Conservation (phyloP, 345 rosid genomes). For the Abelmoschus esculentus region DNA sequence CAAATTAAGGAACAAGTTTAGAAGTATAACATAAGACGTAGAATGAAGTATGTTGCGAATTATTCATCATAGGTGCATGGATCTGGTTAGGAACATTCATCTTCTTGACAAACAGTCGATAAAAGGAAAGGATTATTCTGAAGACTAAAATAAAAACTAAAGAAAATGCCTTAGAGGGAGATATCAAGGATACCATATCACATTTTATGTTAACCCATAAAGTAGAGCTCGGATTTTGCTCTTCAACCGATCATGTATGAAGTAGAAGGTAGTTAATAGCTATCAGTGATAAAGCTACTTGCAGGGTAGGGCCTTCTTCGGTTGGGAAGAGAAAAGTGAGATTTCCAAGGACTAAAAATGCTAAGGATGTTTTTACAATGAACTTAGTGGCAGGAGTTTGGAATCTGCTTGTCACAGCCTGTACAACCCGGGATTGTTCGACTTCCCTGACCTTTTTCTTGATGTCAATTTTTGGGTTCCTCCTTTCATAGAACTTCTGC, state of each 20-base stretch:
- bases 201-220: conserved; percentile 36
- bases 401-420: conserved; percentile 61
- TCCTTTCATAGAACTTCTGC: conserved; percentile 86
- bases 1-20: conserved; percentile 2
- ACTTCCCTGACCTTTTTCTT: conserved; percentile 69
- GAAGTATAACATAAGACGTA: not conserved
- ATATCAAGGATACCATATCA: not conserved
- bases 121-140: not conserved
- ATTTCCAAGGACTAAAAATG: conserved; percentile 65
- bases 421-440: conserved; percentile 58
- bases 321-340: conserved; percentile 85
- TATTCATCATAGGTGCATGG: not conserved
- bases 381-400: conserved; percentile 57
- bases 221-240: conserved; percentile 64
- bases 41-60: not conserved
- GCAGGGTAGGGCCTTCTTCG: conserved; percentile 94
- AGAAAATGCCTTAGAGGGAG: not conserved
- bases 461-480: conserved; percentile 69
- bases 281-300: conserved; percentile 66
- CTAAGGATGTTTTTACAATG: conserved; percentile 48
- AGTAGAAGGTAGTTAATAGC: conserved; percentile 78
- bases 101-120: not conserved
- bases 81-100: not conserved
- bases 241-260: conserved; percentile 65
- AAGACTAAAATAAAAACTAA: not conserved